Evolutionary conservation across 169 alveolate species (phyloP), one percentile per base, ranked within the genome.

Genomic region (Plasmodium chabaudi): DNA sequence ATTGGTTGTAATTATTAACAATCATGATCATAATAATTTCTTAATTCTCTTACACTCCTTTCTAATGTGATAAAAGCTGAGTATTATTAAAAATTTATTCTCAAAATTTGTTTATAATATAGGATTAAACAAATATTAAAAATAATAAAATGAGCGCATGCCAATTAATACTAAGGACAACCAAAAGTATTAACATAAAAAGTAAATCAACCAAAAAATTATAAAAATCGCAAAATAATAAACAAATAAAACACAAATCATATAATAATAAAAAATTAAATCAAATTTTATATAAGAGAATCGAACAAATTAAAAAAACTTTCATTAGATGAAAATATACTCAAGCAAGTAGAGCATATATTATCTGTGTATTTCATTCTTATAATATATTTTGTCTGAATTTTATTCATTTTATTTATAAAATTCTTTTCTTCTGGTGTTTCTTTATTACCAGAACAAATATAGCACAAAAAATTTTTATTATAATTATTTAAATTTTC

Each of bases 381-480:
- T 60, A 56, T 71, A 19, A 67, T 13, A 70, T 82, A 67, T 53
- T 39, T 15, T 34, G 57, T 55, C 44, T 82, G 90, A 67, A 82
- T 42, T 57, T 82, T 82, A 27, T 82, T 53, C 90, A 82, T 19
- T 61, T 68, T 82, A 67, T 55, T 67, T 67, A 82, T 82, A 34
- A 82, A 82, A 15, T 7, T 19, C 57, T 65, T 82, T 56, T 82
- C 73, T 65, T 82, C 90, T 42, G 27, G 6, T 53, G 70, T 82
- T 60, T 82, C 90, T 71, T 82, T 82, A 67, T 82, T 82, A 5
- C 90, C 90, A 9, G 49, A 55, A 61, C 90, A 82, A 44, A 82
- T 82, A 25, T 17, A 67, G 15, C 90, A 82, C 9, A 34, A 19
- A 5, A 67, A 34, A 3, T 15, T 44, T 25, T 27, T 75, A 7